Conservation (phyloP, 148 eudicot genomes). For the Euryodendron excelsum region DNA sequence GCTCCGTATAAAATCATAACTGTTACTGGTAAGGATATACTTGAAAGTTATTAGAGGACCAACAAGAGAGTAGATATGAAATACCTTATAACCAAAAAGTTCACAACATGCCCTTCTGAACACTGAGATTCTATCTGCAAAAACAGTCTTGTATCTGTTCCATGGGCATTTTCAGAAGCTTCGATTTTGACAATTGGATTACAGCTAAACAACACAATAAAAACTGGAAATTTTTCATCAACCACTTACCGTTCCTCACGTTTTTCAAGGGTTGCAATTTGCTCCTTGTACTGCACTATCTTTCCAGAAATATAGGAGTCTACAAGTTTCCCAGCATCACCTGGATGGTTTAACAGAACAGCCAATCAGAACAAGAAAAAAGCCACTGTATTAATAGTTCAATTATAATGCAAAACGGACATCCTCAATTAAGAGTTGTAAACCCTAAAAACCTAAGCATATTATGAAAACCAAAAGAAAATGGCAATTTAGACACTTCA, state of each 20-base stretch:
- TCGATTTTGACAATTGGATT: not conserved
- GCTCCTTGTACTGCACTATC: conserved; percentile 89
- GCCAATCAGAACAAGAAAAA: conserved; percentile 15
- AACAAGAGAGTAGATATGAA: not conserved
- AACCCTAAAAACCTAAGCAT: not conserved
- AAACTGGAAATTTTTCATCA: not conserved
- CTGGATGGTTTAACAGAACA: conserved; percentile 35
- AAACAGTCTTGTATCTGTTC: conserved; percentile 91
- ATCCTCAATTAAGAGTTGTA: not conserved
- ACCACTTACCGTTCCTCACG: conserved; percentile 87
- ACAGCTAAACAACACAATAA: conserved; percentile 4
- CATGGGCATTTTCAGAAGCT: conserved; percentile 22
- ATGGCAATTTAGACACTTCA: not conserved
- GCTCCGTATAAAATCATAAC: not conserved
- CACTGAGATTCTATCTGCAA: conserved; percentile 96
- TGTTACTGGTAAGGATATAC: not conserved
- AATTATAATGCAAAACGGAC: not conserved
- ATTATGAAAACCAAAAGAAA: conserved; percentile 3
- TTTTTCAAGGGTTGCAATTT: conserved; percentile 96
- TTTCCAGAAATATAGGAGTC: conserved; percentile 90
- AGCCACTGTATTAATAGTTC: not conserved
- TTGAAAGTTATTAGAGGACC: not conserved
- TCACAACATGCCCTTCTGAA: conserved; percentile 99
- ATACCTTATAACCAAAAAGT: conserved; percentile 97
- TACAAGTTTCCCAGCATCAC: conserved; percentile 77